phyloP scores from a whole-genome alignment of 331 rosid genomes.

The Rhamnella rubrinervis region DNA sequence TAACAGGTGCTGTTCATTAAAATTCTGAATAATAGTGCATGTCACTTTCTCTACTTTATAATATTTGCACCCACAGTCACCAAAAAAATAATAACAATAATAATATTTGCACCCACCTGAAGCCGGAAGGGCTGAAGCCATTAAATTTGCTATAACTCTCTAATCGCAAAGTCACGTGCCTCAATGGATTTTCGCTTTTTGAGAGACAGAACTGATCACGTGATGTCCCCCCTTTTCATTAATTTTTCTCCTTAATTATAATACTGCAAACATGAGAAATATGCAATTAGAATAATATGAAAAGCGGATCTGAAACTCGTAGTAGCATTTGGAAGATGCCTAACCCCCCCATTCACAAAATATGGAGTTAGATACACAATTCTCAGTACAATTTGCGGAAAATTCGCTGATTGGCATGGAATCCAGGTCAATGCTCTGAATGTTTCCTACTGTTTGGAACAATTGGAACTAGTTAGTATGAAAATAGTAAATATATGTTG shows the following conservation, averaged over 20 bases:
- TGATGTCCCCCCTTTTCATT: no score
- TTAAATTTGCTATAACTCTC: no score
- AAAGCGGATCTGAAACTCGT: conserved; percentile 5
- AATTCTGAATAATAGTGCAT: not conserved
- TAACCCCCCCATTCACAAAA: not conserved
- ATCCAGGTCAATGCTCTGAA: not conserved
- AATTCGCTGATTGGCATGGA: conserved; percentile 6
- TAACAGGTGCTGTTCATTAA: not conserved
- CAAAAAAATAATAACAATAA: no score
- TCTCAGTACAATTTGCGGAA: conserved; percentile 4
- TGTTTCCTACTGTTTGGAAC: no score
- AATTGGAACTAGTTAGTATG: no score
- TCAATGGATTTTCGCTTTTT: no score
- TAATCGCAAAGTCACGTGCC: no score
- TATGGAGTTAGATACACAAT: not conserved
- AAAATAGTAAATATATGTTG: no score
- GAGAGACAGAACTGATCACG: no score
- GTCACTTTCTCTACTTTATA: not conserved
- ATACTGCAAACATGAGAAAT: no score
- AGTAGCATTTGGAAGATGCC: conserved; percentile 13
- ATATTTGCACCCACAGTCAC: not conserved
- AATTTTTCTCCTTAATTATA: no score
- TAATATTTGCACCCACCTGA: not conserved
- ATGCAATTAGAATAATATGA: not conserved
- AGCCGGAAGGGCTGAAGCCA: no score